A percentile compares a stretch with the other conserved stretches of the same genome.
These are phyloP conservation scores for Penicillium sp. DNA, from an alignment of 2,329 filamentous ascomycete genomes.

Conservation along the genomic window DNA sequence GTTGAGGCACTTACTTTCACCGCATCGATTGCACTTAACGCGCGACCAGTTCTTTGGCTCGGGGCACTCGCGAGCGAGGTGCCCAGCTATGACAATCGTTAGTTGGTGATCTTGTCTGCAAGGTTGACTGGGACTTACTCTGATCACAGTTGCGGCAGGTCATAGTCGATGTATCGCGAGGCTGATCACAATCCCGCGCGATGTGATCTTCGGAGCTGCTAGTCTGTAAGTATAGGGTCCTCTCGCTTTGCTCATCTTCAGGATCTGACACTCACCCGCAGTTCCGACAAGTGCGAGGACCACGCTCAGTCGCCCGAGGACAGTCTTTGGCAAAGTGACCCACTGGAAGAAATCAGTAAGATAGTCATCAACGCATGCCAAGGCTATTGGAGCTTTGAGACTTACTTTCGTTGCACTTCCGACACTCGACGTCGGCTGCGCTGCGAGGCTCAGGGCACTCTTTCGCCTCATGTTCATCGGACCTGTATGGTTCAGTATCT, in stretches of 20 bases:
- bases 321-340: slow-evolving; percentile 47
- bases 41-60: slow-evolving; percentile 41
- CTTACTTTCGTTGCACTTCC: slow-evolving; percentile 39
- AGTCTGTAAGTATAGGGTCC: slow-evolving; percentile 12
- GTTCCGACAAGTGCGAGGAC: slow-evolving; percentile 39
- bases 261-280: slow-evolving; percentile 36
- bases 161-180: slow-evolving; percentile 37
- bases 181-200: slow-evolving; percentile 40
- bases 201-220: slow-evolving; percentile 40
- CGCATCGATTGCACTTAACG: slow-evolving; percentile 44
- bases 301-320: slow-evolving; percentile 29
- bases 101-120: slow-evolving; percentile 2
- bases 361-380: background rate
- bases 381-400: background rate
- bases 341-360: slow-evolving; percentile 25
- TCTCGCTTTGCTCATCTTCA: background rate
- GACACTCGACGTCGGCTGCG: slow-evolving; percentile 43
- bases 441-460: slow-evolving; percentile 47
- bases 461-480: slow-evolving; percentile 42
- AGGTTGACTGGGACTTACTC: slow-evolving; percentile 21
- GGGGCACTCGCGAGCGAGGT: slow-evolving; percentile 42
- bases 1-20: slow-evolving; percentile 34
- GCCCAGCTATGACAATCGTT: slow-evolving; percentile 31
- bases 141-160: slow-evolving; percentile 45
- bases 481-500: slow-evolving; percentile 19